These are phyloP conservation scores for Dactylellina parvicollis DNA, from an alignment of 2,329 filamentous ascomycete species.

Conservation along the genomic window DNA sequence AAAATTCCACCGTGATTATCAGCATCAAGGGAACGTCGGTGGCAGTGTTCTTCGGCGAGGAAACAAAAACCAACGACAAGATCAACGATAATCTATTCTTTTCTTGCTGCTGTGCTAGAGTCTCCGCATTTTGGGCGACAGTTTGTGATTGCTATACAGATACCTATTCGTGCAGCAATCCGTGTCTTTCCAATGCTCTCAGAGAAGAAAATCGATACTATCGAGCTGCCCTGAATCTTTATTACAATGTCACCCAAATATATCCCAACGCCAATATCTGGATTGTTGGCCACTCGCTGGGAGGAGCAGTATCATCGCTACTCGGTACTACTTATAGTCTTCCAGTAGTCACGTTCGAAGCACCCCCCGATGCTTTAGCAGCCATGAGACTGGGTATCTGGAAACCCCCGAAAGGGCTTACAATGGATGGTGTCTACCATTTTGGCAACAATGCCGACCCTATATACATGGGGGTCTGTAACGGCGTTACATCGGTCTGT, in stretches of 20 bases:
- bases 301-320: constrained; percentile 87
- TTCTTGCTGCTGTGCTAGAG: constrained; percentile 89
- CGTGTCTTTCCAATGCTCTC: constrained; percentile 80
- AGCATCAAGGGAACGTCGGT: constrained; percentile 90
- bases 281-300: constrained; percentile 91
- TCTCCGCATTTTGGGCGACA: constrained; percentile 72
- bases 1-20: constrained; percentile 86
- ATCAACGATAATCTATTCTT: constrained; percentile 98
- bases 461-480: constrained; percentile 92
- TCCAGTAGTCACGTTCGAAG: constrained; percentile 91
- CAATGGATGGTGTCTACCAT: constrained; percentile 82
- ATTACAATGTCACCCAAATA: constrained; percentile 87
- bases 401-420: constrained; percentile 73
- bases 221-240: constrained; percentile 84
- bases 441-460: constrained; percentile 97
- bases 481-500: constrained; percentile 86
- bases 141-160: constrained; percentile 91
- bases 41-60: constrained; percentile 94
- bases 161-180: constrained; percentile 90
- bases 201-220: constrained; percentile 90
- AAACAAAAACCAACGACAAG: constrained; percentile 97
- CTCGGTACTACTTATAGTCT: constrained; percentile 90
- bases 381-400: constrained; percentile 86
- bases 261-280: constrained; percentile 83
- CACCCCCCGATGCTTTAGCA: constrained; percentile 88